These are phyloP conservation scores for Copromyces sp. DNA, from an alignment of 495 filamentous ascomycete genomes.

Conservation along the genomic window DNA sequence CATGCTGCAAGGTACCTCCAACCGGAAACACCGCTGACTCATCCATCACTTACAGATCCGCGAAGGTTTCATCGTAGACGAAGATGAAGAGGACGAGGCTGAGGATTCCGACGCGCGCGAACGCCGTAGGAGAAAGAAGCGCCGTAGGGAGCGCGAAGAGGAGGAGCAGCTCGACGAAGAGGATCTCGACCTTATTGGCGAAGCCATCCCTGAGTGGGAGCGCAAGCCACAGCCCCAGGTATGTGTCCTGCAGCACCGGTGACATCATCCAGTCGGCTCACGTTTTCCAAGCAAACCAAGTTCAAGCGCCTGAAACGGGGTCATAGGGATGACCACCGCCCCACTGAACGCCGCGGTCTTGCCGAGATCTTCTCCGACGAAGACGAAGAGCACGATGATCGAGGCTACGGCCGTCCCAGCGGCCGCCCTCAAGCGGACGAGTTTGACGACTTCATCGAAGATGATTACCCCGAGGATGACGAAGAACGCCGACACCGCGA, in stretches of 20 bases:
- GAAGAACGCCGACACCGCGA: slow-evolving; percentile 61
- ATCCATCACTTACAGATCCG: slow-evolving; percentile 48
- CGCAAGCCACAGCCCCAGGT: slow-evolving; percentile 55
- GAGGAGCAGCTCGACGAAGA: slow-evolving; percentile 90
- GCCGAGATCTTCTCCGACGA: slow-evolving; percentile 94
- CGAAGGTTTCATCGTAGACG: slow-evolving; percentile 94
- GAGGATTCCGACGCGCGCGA: slow-evolving; percentile 54
- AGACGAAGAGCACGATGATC: slow-evolving; percentile 66
- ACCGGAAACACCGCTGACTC: background rate
- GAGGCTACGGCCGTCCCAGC: slow-evolving; percentile 38
- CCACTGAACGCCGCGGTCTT: slow-evolving; percentile 57
- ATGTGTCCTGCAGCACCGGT: slow-evolving; percentile 10
- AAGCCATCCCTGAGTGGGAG: slow-evolving; percentile 59
- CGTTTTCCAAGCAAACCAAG: slow-evolving; percentile 50
- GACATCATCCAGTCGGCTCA: background rate
- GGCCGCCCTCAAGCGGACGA: slow-evolving; percentile 61
- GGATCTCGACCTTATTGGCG: slow-evolving; percentile 89
- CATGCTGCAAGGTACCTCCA: background rate
- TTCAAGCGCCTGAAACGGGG: slow-evolving; percentile 94
- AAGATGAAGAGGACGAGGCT: slow-evolving; percentile 65
- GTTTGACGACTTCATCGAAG: slow-evolving; percentile 95
- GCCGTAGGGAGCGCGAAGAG: slow-evolving; percentile 66
- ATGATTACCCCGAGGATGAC: slow-evolving; percentile 85
- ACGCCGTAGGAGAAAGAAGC: slow-evolving; percentile 56
- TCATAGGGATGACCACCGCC: slow-evolving; percentile 57